These are phyloP conservation scores for Antitrichia curtipendula DNA, from an alignment of 225 moss, liverwort and hornwort species.

Conservation along the genomic window DNA sequence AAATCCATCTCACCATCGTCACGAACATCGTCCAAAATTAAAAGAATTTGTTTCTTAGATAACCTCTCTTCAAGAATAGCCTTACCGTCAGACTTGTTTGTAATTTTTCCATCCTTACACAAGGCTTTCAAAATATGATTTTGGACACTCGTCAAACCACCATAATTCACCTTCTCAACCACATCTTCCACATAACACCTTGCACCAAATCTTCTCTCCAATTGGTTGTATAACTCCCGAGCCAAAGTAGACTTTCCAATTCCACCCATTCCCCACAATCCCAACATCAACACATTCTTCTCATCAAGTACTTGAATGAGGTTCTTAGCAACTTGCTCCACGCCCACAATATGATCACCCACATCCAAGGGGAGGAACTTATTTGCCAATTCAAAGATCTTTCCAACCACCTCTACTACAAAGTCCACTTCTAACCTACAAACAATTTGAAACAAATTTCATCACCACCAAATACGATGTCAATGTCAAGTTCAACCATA, in stretches of 20 bases:
- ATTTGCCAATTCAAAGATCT: neutral
- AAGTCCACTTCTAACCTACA: neutral
- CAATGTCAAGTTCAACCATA: neutral
- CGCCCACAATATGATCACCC: neutral
- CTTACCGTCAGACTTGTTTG: fast-evolving
- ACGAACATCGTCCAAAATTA: neutral
- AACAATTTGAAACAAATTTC: neutral
- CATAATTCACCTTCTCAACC: neutral
- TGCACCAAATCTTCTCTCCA: neutral
- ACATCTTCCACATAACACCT: neutral
- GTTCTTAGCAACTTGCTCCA: neutral
- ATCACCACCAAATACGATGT: neutral
- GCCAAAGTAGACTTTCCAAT: neutral
- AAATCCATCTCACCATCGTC: neutral
- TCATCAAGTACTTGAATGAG: neutral
- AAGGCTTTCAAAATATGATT: neutral
- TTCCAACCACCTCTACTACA: neutral
- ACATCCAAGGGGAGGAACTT: neutral
- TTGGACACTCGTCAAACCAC: neutral
- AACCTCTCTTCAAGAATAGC: neutral
- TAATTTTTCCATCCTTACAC: fast-evolving
- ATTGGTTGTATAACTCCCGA: neutral
- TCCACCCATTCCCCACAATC: neutral
- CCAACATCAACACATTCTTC: neutral
- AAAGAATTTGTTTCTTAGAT: fast-evolving